Conservation (phyloP, 2,329 filamentous ascomycete genomes). For the Madurella mycetomatis region DNA sequence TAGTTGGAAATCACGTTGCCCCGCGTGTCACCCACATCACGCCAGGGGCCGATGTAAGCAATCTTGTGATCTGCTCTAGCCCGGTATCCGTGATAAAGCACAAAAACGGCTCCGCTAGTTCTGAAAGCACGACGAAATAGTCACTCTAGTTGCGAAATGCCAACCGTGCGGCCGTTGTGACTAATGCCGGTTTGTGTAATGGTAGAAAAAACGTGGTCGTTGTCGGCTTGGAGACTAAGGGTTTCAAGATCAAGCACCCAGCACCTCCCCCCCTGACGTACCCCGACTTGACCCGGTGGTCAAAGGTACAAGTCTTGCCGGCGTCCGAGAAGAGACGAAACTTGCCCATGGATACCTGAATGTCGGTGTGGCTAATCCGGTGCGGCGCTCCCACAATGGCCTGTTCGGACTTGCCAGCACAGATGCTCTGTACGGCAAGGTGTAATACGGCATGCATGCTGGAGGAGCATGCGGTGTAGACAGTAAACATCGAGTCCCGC, state of each 20-base stretch:
- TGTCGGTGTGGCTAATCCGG: slow-evolving; percentile 24
- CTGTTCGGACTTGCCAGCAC: slow-evolving; percentile 23
- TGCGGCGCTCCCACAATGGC: slow-evolving; percentile 25
- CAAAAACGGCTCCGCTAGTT: slow-evolving; percentile 23
- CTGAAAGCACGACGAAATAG: slow-evolving; percentile 25
- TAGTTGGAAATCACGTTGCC: slow-evolving; percentile 17
- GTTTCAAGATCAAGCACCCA: slow-evolving; percentile 22
- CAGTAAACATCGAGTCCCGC: slow-evolving; percentile 20
- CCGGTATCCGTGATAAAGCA: slow-evolving; percentile 9
- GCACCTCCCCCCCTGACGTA: slow-evolving; percentile 25
- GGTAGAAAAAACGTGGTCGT: slow-evolving; percentile 25
- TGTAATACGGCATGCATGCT: slow-evolving; percentile 26
- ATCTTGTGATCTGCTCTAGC: slow-evolving; percentile 22
- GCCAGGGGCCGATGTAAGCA: slow-evolving; percentile 26
- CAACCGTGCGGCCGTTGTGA: slow-evolving; percentile 26
- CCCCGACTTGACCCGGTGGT: slow-evolving; percentile 26
- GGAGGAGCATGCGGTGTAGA: slow-evolving; percentile 27
- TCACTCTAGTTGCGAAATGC: slow-evolving; percentile 18
- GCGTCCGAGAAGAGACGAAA: slow-evolving; percentile 25
- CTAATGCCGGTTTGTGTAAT: slow-evolving; percentile 24
- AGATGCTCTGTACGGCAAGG: slow-evolving; percentile 25
- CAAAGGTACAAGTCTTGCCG: slow-evolving; percentile 25
- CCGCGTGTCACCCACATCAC: slow-evolving; percentile 34
- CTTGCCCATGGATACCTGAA: slow-evolving; percentile 27
- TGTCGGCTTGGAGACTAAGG: slow-evolving; percentile 18